These are phyloP conservation scores for Boletus bicolor DNA, from an alignment of 768 basidiomycete species.

Conservation along the genomic window DNA sequence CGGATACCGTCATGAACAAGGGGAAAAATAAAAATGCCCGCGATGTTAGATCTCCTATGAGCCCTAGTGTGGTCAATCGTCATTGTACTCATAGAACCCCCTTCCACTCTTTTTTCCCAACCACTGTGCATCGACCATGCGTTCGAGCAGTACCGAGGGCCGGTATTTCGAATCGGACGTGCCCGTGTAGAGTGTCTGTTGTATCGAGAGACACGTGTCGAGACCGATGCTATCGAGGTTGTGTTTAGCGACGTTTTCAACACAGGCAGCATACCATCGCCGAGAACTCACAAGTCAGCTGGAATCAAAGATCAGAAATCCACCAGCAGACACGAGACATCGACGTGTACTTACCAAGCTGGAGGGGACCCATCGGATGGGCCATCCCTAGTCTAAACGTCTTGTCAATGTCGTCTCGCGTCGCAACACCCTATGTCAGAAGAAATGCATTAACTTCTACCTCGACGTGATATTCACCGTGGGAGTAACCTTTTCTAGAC, in stretches of 20 bases:
- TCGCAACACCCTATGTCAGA: conserved; percentile 75
- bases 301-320: conserved; percentile 5
- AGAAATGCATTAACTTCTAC: background rate
- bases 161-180: conserved; percentile 95
- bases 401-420: conserved; percentile 92
- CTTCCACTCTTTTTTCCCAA: conserved; percentile 89
- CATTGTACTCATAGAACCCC: conserved; percentile 87
- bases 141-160: conserved; percentile 81
- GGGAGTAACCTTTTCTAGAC: conserved; percentile 71
- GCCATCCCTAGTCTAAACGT: conserved; percentile 93
- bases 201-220: conserved; percentile 93
- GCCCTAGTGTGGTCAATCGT: conserved; percentile 4
- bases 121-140: conserved; percentile 98
- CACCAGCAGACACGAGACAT: background rate
- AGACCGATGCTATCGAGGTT: conserved; percentile 74
- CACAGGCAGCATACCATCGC: background rate
- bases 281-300: conserved; percentile 32
- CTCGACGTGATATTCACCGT: background rate
- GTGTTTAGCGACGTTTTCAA: background rate
- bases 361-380: conserved; percentile 92
- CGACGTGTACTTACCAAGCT: conserved; percentile 53
- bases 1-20: no score
- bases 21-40: background rate
- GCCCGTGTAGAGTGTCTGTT: conserved; percentile 83
- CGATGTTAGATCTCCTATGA: background rate